Percentiles rank a stretch among this genome's conserved stretches.
These are phyloP conservation scores for Cystoderma amianthinum DNA, from an alignment of 768 basidiomycete genomes.

Conservation along the genomic window DNA sequence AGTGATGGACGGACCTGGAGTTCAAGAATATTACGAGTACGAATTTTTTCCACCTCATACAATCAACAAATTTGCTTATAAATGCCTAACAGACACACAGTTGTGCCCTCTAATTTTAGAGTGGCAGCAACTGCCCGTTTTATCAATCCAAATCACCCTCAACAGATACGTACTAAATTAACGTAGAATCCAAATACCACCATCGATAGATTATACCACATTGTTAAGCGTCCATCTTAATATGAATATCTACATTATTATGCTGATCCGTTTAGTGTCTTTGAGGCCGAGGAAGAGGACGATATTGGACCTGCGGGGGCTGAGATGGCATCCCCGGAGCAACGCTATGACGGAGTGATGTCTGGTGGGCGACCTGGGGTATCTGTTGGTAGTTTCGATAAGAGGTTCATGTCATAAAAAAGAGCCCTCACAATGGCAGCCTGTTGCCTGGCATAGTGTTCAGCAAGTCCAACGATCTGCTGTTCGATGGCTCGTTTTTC, in stretches of 20 bases:
- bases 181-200: too few species aligned
- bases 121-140: conserved; percentile 75
- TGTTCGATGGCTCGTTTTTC: conserved; percentile 62
- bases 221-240: too few species aligned
- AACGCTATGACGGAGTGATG: conserved; percentile 1
- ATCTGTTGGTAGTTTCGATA: too few species aligned
- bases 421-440: neutral
- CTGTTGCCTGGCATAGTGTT: conserved; percentile 44
- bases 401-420: too few species aligned
- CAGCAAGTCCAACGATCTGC: conserved; percentile 67
- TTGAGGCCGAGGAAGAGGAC: conserved; percentile 17
- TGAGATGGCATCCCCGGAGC: neutral
- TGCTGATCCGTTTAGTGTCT: too few species aligned
- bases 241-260: too few species aligned
- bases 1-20: conserved; percentile 65
- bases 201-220: too few species aligned
- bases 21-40: conserved; percentile 71
- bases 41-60: conserved; percentile 11
- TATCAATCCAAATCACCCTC: conserved; percentile 32
- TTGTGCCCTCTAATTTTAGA: conserved; percentile 67
- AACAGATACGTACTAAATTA: neutral
- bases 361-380: too few species aligned
- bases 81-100: conserved; percentile 52
- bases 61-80: neutral
- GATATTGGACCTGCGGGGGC: conserved; percentile 8